Evolutionary conservation across 768 basidiomycete species (phyloP).

Genomic region (Russula sp.): DNA sequence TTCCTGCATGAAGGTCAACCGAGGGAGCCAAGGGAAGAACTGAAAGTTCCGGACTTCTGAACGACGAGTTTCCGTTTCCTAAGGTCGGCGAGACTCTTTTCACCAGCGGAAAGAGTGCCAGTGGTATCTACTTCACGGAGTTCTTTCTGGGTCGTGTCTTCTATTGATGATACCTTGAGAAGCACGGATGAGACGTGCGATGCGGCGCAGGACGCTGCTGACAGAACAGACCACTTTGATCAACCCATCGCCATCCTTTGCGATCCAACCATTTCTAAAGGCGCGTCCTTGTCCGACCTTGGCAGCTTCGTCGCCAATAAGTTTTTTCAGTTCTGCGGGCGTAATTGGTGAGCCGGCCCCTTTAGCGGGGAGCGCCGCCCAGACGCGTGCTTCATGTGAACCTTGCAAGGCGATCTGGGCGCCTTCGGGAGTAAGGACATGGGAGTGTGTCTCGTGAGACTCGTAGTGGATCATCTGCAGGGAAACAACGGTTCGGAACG

Average conservation of each 20-base stretch:
- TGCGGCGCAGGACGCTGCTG: not conserved
- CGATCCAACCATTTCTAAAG: constrained; percentile 97
- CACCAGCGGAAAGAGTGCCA: constrained; percentile 65
- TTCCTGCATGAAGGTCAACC: constrained; percentile 49
- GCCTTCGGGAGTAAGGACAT: constrained; percentile 80
- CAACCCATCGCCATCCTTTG: constrained; percentile 81
- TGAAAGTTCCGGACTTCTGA: constrained; percentile 52
- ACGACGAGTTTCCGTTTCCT: constrained; percentile 84
- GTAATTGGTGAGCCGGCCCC: constrained; percentile 64
- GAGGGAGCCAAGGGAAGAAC: not conserved
- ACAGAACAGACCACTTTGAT: constrained; percentile 79
- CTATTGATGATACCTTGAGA: constrained; percentile 52
- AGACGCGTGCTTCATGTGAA: constrained; percentile 94
- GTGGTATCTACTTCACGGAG: constrained; percentile 64
- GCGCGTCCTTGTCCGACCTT: constrained; percentile 94
- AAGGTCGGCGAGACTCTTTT: constrained; percentile 78
- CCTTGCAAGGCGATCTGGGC: constrained; percentile 67
- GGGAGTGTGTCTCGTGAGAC: constrained; percentile 65
- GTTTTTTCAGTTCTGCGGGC: constrained; percentile 58
- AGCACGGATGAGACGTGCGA: constrained; percentile 14
- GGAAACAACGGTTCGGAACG: constrained; percentile 10
- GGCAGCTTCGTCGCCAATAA: constrained; percentile 78
- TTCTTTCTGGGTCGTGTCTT: constrained; percentile 70
- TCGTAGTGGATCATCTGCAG: constrained; percentile 76
- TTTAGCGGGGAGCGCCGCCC: constrained; percentile 70